These are phyloP conservation scores for Lotmaria passim DNA, from an alignment of 208 protist genomes.

Conservation along the genomic window DNA sequence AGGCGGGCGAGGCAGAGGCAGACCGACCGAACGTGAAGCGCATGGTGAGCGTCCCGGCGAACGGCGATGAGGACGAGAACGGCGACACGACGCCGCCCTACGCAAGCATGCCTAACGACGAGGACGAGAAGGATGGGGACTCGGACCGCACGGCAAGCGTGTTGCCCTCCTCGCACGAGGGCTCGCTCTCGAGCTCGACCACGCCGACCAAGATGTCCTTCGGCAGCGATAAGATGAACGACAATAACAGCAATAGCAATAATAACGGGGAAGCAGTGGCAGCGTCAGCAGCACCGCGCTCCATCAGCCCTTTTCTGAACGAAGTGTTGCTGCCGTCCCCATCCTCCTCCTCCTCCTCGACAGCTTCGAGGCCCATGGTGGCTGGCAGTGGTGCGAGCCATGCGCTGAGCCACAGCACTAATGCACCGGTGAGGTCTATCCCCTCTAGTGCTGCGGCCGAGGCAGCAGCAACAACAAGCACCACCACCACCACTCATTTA, in stretches of 20 bases:
- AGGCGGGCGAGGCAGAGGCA: neutral
- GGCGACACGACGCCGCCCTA: constrained; percentile 8
- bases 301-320: constrained; percentile 2
- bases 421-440: neutral
- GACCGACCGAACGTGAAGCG: constrained; percentile 11
- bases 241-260: too few relatives aligned
- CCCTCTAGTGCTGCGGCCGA: too few relatives aligned
- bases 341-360: neutral
- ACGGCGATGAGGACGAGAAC: constrained; percentile 18
- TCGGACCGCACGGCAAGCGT: constrained; percentile 55
- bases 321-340: neutral
- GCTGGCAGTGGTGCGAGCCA: neutral
- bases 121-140: constrained; percentile 24
- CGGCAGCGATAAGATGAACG: constrained; percentile 11
- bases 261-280: too few relatives aligned
- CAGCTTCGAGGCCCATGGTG: neutral
- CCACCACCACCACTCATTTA: too few relatives aligned
- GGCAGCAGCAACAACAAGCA: too few relatives aligned
- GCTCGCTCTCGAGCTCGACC: constrained; percentile 33
- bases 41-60: constrained; percentile 22
- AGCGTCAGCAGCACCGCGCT: constrained; percentile 4
- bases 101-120: neutral
- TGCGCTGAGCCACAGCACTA: constrained; percentile 12
- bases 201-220: constrained; percentile 23
- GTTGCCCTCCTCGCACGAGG: constrained; percentile 35